Conservation (phyloP, 1,284 basidiomycete genomes). For the Pulchroboletus neoregius region DNA sequence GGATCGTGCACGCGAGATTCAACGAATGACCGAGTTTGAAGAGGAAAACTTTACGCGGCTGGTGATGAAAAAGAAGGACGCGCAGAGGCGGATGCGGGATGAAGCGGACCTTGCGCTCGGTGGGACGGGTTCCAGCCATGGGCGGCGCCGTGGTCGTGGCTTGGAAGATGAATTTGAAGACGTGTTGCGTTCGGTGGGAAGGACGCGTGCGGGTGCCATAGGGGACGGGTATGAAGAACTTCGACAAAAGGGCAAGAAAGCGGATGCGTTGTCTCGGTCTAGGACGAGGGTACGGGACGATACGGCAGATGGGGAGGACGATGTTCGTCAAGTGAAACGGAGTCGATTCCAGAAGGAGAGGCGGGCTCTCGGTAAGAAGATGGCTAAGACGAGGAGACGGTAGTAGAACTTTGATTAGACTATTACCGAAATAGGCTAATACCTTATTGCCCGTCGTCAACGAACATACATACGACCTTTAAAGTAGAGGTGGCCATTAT, state of each 20-base stretch:
- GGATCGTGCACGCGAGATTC: conserved; percentile 72
- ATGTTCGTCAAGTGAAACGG: conserved; percentile 54
- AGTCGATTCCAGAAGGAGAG: conserved; percentile 75
- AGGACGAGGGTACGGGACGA: conserved; percentile 43
- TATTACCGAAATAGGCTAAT: neutral
- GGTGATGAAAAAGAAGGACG: conserved; percentile 89
- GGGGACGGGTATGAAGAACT: conserved; percentile 76
- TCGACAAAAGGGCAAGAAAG: conserved; percentile 63
- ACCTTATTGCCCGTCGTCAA: too few species aligned
- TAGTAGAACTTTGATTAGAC: conserved; percentile 8
- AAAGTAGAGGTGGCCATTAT: too few species aligned
- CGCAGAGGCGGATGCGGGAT: conserved; percentile 72
- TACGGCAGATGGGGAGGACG: conserved; percentile 41
- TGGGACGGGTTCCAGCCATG: conserved; percentile 44
- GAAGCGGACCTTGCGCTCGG: conserved; percentile 94
- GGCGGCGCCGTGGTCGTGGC: conserved; percentile 64
- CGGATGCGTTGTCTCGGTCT: conserved; percentile 47
- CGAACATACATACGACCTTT: too few species aligned
- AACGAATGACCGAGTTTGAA: conserved; percentile 87
- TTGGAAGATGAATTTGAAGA: conserved; percentile 84
- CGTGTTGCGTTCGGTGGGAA: conserved; percentile 58
- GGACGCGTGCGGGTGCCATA: conserved; percentile 41
- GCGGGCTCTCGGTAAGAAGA: conserved; percentile 48
- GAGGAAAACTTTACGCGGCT: conserved; percentile 95
- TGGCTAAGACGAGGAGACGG: conserved; percentile 17